Conservation (phyloP, 2,329 filamentous ascomycete genomes). For the Domatiomyces globalis region DNA sequence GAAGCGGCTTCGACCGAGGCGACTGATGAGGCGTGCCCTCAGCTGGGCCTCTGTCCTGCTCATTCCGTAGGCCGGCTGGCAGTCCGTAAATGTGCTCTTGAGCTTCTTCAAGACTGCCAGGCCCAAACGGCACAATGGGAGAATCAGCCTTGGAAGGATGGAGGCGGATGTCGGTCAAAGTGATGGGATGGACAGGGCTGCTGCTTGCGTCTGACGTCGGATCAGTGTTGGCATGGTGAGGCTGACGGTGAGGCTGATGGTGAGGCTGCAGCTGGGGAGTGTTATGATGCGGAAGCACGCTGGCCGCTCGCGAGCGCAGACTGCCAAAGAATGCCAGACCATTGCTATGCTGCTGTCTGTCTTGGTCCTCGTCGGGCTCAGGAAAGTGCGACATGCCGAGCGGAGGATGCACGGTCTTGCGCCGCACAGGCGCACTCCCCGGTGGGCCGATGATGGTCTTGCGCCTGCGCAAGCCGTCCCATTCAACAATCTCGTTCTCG, state of each 20-base stretch:
- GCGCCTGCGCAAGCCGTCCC: conserved; percentile 75
- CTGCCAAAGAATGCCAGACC: conserved; percentile 23
- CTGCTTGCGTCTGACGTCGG: conserved; percentile 27
- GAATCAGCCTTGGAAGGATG: conserved; percentile 36
- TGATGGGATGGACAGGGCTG: conserved; percentile 48
- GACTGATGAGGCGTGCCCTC: conserved; percentile 4
- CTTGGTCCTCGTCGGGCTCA: conserved; percentile 24
- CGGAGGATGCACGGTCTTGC: conserved; percentile 52
- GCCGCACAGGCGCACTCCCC: conserved; percentile 29
- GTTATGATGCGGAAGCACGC: conserved; percentile 22
- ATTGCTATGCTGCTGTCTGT: conserved; percentile 2
- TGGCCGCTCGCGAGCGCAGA: conserved; percentile 27
- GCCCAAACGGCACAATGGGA: conserved; percentile 16
- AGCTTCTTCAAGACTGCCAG: conserved; percentile 20
- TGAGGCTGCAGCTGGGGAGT: conserved; percentile 9
- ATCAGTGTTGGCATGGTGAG: conserved; percentile 24
- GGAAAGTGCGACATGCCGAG: conserved; percentile 81
- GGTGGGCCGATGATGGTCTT: conserved; percentile 40
- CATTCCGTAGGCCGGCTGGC: conserved; percentile 27
- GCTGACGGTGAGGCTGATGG: too few species aligned
- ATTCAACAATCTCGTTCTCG: conserved; percentile 73
- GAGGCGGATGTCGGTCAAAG: conserved; percentile 47
- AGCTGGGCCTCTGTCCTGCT: conserved; percentile 25
- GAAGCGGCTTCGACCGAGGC: conserved; percentile 16
- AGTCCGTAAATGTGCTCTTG: conserved; percentile 39